phyloP scores from a whole-genome alignment of 352 stramenopile genomes.

The Pythium aphanidermatum region DNA sequence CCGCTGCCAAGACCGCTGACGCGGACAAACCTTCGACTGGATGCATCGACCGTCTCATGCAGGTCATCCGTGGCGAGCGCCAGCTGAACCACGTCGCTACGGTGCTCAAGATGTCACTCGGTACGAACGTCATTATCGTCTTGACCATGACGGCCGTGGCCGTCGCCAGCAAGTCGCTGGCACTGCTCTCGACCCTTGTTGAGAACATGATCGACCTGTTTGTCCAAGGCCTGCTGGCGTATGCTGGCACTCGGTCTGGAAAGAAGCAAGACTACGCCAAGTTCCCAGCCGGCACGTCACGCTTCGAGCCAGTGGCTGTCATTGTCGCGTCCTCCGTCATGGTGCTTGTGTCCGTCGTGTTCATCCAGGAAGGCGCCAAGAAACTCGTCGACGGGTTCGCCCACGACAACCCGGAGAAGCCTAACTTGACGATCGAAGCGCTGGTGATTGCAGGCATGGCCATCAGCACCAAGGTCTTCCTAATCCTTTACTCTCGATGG shows the following conservation, averaged over 20 bases:
- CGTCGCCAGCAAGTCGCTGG: conserved; percentile 78
- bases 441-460: conserved; percentile 71
- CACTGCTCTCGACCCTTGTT: conserved; percentile 86
- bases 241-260: conserved; percentile 75
- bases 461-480: conserved; percentile 60
- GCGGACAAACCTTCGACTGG: conserved; percentile 7
- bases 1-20: neutral
- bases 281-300: conserved; percentile 89
- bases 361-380: conserved; percentile 51
- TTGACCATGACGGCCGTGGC: conserved; percentile 65
- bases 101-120: conserved; percentile 47
- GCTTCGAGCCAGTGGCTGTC: conserved; percentile 91
- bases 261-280: conserved; percentile 81
- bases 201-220: conserved; percentile 93
- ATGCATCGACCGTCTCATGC: conserved; percentile 13
- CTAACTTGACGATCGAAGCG: conserved; percentile 80
- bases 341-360: conserved; percentile 86
- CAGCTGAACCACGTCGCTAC: conserved; percentile 47
- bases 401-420: conserved; percentile 60
- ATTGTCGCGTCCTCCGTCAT: conserved; percentile 91
- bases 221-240: conserved; percentile 85
- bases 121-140: conserved; percentile 61
- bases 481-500: conserved; percentile 61
- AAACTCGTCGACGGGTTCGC: conserved; percentile 43
- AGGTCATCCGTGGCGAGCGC: conserved; percentile 28